Evolutionary conservation across 768 basidiomycete species (phyloP), one percentile per base, ranked within the genome.

Genomic region (Mycena vulgaris): DNA sequence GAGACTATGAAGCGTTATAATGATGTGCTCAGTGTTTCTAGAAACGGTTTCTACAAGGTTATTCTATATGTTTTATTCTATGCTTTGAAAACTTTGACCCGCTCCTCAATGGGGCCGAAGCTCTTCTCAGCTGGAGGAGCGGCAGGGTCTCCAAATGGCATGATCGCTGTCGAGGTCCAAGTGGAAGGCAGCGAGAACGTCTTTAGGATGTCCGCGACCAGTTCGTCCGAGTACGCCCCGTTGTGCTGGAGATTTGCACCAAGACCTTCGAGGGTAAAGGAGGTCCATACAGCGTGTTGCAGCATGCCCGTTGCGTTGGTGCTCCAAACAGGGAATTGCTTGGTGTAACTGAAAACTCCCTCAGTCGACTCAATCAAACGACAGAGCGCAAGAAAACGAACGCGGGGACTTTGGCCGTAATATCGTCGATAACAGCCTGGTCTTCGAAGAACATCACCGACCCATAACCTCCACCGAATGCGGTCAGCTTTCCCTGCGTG

Each of bases 401-500:
- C 69, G 23, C 31, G 3, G 68, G 68, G 16, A 69, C 28, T 59
- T 64, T 69, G 8, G 21, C 63, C 5, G 62, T 9, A 8, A 65
- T 66, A 0, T 33, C 59, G 14, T 70, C 69, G 35, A 70, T 40
- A 10, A 70, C 69, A 0, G 63, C 51, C 58, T 70, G 63, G 51
- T 70, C 69, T 17, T 70, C 69, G 61, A 63, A 69, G 23, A 69
- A 69, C 37, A 69, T 30, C 1, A 69, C 62, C 4, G 62, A 42
- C 3, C 69, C 69, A 23, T 70, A 70, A 11, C 63, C 69, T n/a
- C 33, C 58, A 27, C 48, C 25, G 16, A 60, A 63, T 11, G 30
- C 40, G 6, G 39, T 28, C 30, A 65, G 17, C 27, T 47, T 53
- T 10, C 23, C 45, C 40, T 60, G 40, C 2, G 7, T 16, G 21